Conservation (phyloP, 78 protist species). For the Cavenderia fasciculata region DNA sequence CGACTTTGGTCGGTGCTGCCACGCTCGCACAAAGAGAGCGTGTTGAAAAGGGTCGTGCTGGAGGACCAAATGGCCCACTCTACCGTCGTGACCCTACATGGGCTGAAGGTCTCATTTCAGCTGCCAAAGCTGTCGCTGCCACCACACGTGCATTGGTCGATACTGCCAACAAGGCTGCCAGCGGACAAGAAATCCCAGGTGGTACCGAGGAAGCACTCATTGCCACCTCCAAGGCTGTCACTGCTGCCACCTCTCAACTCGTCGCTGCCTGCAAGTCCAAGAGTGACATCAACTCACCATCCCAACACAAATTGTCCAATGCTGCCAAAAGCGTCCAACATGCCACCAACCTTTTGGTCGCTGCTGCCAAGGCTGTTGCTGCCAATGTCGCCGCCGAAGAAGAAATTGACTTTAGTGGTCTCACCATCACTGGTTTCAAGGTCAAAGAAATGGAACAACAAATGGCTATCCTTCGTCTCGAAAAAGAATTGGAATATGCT, state of each 20-base stretch:
- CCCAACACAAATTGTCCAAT: conserved; percentile 77
- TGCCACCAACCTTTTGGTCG: conserved; percentile 63
- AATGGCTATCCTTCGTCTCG: conserved; percentile 73
- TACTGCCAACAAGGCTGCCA: conserved; percentile 86
- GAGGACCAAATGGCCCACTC: conserved; percentile 55
- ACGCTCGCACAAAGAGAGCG: conserved; percentile 85
- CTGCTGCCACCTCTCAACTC: conserved; percentile 86
- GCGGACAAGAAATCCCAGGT: conserved; percentile 76
- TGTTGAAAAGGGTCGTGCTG: conserved; percentile 66
- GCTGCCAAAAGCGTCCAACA: conserved; percentile 65
- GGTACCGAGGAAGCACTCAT: conserved; percentile 78
- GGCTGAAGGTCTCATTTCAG: conserved; percentile 88
- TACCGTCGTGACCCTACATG: conserved; percentile 84
- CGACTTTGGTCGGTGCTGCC: conserved; percentile 85
- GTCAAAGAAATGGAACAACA: conserved; percentile 84
- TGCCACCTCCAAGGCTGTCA: conserved; percentile 81
- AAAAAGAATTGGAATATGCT: conserved; percentile 80
- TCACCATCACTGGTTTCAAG: conserved; percentile 57
- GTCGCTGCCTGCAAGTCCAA: conserved; percentile 83
- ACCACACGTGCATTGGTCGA: conserved; percentile 79
- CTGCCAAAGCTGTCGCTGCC: conserved; percentile 87
- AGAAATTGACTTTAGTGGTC: conserved; percentile 48
- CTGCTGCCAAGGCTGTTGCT: conserved; percentile 78
- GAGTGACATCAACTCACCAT: conserved; percentile 74
- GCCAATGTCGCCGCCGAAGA: conserved; percentile 55